Evolutionary conservation across 1,284 basidiomycete species (phyloP).

Genomic region (Tilletia horrida): DNA sequence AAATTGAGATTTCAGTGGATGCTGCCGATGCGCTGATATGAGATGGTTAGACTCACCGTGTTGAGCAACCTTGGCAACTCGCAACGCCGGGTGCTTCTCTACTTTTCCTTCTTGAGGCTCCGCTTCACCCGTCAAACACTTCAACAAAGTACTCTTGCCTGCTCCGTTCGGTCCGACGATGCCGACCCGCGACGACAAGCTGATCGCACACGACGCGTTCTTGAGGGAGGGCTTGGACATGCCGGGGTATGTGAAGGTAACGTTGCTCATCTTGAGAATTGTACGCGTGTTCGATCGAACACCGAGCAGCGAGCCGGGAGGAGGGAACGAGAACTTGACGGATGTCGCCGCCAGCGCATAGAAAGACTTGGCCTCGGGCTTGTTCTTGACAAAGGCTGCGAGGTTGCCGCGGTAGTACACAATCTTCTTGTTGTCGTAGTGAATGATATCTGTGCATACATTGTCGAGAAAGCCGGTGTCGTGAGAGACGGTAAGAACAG

Average conservation of each 20-base stretch:
- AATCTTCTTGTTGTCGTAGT: slow-evolving; percentile 95
- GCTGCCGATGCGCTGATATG: too few species aligned
- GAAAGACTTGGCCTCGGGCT: slow-evolving; percentile 93
- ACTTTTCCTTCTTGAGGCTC: slow-evolving; percentile 87
- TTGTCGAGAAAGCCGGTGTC: slow-evolving; percentile 97
- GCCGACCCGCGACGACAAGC: slow-evolving; percentile 64
- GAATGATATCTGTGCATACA: slow-evolving; percentile 95
- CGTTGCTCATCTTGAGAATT: slow-evolving; percentile 87
- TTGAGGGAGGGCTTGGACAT: slow-evolving; percentile 74
- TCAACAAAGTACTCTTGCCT: slow-evolving; percentile 80
- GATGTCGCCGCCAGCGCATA: slow-evolving; percentile 92
- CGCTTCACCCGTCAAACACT: slow-evolving; percentile 91
- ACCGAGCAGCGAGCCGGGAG: slow-evolving; percentile 93
- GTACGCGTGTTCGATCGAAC: slow-evolving; percentile 94
- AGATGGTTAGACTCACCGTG: slow-evolving; percentile 78
- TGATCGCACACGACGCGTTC: slow-evolving; percentile 87
- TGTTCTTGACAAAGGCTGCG: slow-evolving; percentile 81
- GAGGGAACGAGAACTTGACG: slow-evolving; percentile 93
- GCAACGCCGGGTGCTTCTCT: slow-evolving; percentile 91
- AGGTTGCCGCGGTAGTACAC: slow-evolving; percentile 94
- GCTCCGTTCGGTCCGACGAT: slow-evolving; percentile 55
- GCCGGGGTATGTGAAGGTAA: slow-evolving; percentile 94
- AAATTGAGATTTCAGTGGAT: background rate
- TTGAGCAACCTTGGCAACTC: slow-evolving; percentile 96
- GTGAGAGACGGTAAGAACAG: slow-evolving; percentile 93